Evolutionary conservation across 192 early-diverging fungal genomes (phyloP).

Genomic region (Funneliformis geosporum): DNA sequence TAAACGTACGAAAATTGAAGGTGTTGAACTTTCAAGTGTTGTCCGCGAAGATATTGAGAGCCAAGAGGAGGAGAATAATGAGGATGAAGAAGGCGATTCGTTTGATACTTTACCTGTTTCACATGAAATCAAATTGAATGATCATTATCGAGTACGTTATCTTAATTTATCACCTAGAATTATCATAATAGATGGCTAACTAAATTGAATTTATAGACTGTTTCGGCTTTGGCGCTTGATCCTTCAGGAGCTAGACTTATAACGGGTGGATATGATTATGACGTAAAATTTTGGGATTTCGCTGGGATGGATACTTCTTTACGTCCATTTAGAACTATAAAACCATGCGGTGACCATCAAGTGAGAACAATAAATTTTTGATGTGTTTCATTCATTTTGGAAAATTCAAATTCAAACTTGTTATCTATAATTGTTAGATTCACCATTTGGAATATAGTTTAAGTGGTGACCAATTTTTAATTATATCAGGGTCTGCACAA

Average conservation of each 20-base stretch:
- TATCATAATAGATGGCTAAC: background rate
- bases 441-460: conserved; percentile 77
- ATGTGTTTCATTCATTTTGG: background rate
- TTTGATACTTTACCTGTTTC: conserved; percentile 61
- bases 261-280: conserved; percentile 80
- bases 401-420: background rate
- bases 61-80: conserved; percentile 41
- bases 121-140: conserved; percentile 64
- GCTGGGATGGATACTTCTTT: conserved; percentile 78
- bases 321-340: conserved; percentile 76
- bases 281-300: conserved; percentile 93
- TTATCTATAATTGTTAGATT: conserved; percentile 49
- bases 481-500: conserved; percentile 73
- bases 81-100: conserved; percentile 33
- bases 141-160: conserved; percentile 60
- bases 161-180: background rate
- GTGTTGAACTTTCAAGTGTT: background rate
- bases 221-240: conserved; percentile 82
- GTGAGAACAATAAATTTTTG: background rate
- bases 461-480: conserved; percentile 75
- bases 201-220: conserved; percentile 48
- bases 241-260: conserved; percentile 76
- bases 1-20: conserved; percentile 2
- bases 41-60: conserved; percentile 42
- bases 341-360: conserved; percentile 78